A percentile compares a stretch with the other conserved stretches of the same genome.
Evolutionary conservation across 2,329 filamentous ascomycete species (phyloP).

Genomic region (Dactylonectria macrodidyma): DNA sequence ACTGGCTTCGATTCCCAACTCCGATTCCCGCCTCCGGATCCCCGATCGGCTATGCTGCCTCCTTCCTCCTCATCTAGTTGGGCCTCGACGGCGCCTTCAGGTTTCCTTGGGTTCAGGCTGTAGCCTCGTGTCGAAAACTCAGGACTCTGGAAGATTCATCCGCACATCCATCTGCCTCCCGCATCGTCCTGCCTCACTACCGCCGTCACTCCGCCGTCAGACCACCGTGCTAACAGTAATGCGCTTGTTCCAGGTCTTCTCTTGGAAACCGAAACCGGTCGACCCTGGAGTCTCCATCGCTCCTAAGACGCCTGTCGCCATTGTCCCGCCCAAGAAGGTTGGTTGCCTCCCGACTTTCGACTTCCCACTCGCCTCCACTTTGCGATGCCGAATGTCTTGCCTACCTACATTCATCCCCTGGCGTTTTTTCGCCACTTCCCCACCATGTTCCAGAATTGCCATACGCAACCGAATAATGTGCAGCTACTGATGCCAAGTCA

Average conservation of each 20-base stretch:
- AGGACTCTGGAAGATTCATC: neutral
- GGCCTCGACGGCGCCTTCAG: conserved; percentile 16
- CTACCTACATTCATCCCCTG: conserved; percentile 12
- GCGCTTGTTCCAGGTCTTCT: conserved; percentile 74
- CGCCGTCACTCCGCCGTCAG: conserved; percentile 33
- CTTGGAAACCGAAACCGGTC: too few relatives aligned
- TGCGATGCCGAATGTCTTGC: conserved; percentile 39
- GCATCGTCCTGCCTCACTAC: conserved; percentile 24
- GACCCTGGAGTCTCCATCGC: conserved; percentile 76
- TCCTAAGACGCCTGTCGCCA: conserved; percentile 88
- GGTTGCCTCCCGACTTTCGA: conserved; percentile 47
- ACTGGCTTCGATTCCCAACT: conserved; percentile 24
- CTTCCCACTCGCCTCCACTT: conserved; percentile 29
- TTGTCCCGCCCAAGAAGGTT: conserved; percentile 95
- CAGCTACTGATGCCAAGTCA: conserved; percentile 39
- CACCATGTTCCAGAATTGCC: conserved; percentile 32
- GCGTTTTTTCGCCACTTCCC: conserved; percentile 31
- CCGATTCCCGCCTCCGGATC: neutral
- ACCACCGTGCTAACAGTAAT: conserved; percentile 58
- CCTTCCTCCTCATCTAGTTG: conserved; percentile 2
- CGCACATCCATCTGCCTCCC: conserved; percentile 9
- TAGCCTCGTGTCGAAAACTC: conserved; percentile 9
- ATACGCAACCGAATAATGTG: conserved; percentile 27
- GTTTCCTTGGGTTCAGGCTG: conserved; percentile 6
- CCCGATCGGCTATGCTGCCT: conserved; percentile 13